phyloP scores from a whole-genome alignment of 768 basidiomycete genomes.

The Mycena belliarum region DNA sequence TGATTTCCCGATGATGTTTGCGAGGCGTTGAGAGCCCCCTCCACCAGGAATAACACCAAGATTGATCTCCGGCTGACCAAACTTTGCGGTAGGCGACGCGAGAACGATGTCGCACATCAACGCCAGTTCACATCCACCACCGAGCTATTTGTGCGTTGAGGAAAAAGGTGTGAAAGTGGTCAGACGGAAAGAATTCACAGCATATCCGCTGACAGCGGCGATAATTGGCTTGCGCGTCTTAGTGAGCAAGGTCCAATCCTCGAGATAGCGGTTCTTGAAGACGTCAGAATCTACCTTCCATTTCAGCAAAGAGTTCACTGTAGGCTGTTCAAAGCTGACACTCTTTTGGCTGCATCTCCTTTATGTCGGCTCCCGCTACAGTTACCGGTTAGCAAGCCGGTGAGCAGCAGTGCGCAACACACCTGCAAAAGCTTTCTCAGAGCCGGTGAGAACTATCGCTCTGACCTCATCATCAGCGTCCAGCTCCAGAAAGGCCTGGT shows the following conservation, averaged over 20 bases:
- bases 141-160: slow-evolving; percentile 58
- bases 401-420: slow-evolving; percentile 28
- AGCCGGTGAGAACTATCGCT: slow-evolving; percentile 91
- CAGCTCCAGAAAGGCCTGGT: slow-evolving; percentile 68
- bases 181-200: slow-evolving; percentile 54
- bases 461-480: slow-evolving; percentile 73
- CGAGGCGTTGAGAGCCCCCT: slow-evolving; percentile 91
- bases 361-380: slow-evolving; percentile 94
- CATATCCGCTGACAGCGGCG: slow-evolving; percentile 94
- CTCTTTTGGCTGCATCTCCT: slow-evolving; percentile 97
- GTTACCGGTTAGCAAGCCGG: not conserved
- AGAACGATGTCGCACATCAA: slow-evolving; percentile 96
- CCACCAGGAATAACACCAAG: slow-evolving; percentile 94
- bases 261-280: slow-evolving; percentile 83
- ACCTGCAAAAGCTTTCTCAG: slow-evolving; percentile 93
- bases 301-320: not conserved
- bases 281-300: slow-evolving; percentile 69
- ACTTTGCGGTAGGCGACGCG: slow-evolving; percentile 85
- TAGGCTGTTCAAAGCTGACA: slow-evolving; percentile 48
- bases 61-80: slow-evolving; percentile 96
- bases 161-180: not conserved
- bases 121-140: slow-evolving; percentile 95
- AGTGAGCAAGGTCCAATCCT: slow-evolving; percentile 76
- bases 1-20: slow-evolving; percentile 85
- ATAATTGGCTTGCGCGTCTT: slow-evolving; percentile 89